Evolutionary conservation across 2,329 filamentous ascomycete genomes (phyloP).

Genomic region (Stagonosporopsis rhizophila): DNA sequence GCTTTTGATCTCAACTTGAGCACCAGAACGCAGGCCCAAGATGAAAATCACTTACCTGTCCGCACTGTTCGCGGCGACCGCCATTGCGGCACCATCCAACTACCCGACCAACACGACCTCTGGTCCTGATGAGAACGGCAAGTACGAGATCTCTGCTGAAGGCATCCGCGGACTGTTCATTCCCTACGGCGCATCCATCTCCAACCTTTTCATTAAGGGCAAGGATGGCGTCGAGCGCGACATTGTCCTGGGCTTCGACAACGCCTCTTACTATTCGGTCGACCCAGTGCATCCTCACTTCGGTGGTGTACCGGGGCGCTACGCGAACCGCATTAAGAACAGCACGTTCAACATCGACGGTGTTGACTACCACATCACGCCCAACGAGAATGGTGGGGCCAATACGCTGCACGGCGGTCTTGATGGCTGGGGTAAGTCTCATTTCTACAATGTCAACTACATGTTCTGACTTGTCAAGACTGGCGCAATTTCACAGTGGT

Average conservation of each 20-base stretch:
- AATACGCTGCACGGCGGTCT: slow-evolving; percentile 74
- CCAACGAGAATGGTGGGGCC: slow-evolving; percentile 64
- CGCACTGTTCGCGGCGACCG: slow-evolving; percentile 35
- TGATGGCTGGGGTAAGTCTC: slow-evolving; percentile 66
- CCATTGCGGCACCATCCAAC: slow-evolving; percentile 38
- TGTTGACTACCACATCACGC: slow-evolving; percentile 62
- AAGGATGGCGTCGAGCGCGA: slow-evolving; percentile 72
- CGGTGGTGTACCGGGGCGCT: slow-evolving; percentile 75
- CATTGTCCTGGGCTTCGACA: slow-evolving; percentile 77
- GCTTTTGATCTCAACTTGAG: slow-evolving; percentile 18
- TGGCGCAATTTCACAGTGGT: slow-evolving; percentile 78
- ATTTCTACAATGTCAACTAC: background rate
- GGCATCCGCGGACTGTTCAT: slow-evolving; percentile 74
- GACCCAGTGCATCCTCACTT: slow-evolving; percentile 74
- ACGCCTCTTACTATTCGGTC: slow-evolving; percentile 72
- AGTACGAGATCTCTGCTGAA: slow-evolving; percentile 74
- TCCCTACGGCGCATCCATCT: slow-evolving; percentile 75
- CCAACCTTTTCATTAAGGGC: slow-evolving; percentile 74
- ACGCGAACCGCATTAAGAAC: slow-evolving; percentile 83
- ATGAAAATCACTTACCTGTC: slow-evolving; percentile 37
- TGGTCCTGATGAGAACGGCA: slow-evolving; percentile 55
- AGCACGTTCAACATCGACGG: slow-evolving; percentile 74
- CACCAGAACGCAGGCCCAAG: slow-evolving; percentile 22
- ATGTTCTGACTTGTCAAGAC: slow-evolving; percentile 44
- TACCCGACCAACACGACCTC: slow-evolving; percentile 29